Evolutionary conservation across 306 rosid species (phyloP), one percentile per base, ranked within the genome.

Genomic region (Vigna mungo): DNA sequence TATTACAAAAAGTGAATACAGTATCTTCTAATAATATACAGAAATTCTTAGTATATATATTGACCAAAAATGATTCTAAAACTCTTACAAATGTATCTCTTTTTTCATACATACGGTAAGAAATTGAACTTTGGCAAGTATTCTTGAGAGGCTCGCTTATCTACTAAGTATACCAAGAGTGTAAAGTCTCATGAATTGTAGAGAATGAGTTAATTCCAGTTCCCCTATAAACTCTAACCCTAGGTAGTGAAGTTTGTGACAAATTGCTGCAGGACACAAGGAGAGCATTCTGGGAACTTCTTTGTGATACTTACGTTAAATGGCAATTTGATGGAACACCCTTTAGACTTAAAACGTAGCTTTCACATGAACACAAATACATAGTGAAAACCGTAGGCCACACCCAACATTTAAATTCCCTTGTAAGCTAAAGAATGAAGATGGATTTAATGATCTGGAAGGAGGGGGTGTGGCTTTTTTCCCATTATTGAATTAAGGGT

Each of bases 211-310:
- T 58, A 78, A 48, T 49, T 83, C 67, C 68, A 59, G 32, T 85
- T 76, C 78, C 83, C 73, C 71, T 71, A 79, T 32, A 36, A 85
- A 79, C 81, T 88, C 81, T 84, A 88, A 81, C 72, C 74, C 84
- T 86, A 82, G 89, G 84, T 54, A 21, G 81, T 67, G 58, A 60
- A 77, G 56, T 68, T 73, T 43, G 65, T 37, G 74, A 65, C 79
- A 72, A 74, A 81, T 61, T 17, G 76, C 55, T 77, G 71, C 84
- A 88, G 53, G 79, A 85, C 82, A 81, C 81, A 80, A 83, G 81
- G 82, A 65, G 44, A 68, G 74, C 81, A 64, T 84, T 84, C 63
- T 63, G 81, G 72, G 25, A 43, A 69, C 75, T 75, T 75, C 56
- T 44, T 69, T 80, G 16, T 55, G 68, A 85, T 81, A 12, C 10